phyloP scores from a whole-genome alignment of 306 rosid genomes.

The Quillaja saponaria region DNA sequence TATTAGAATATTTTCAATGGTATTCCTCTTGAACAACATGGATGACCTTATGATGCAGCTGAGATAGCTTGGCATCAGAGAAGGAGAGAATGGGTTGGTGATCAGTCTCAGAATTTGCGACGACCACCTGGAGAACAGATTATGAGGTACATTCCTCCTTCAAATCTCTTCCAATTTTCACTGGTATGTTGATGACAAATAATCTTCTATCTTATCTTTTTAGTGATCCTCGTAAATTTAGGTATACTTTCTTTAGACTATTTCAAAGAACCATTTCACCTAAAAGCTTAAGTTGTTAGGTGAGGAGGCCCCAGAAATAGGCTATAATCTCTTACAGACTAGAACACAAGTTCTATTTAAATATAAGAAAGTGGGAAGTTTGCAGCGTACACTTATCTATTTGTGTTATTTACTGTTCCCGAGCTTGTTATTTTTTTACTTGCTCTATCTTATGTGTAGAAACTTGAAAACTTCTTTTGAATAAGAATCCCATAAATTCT shows the following conservation, averaged over 20 bases:
- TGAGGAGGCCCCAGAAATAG: too few relatives aligned
- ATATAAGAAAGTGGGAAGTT: slow-evolving; percentile 17
- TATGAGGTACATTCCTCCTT: slow-evolving; percentile 49
- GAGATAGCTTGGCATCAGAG: slow-evolving; percentile 66
- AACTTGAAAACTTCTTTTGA: too few relatives aligned
- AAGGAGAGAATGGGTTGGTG: slow-evolving; percentile 68
- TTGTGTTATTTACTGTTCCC: neutral
- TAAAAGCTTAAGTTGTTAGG: too few relatives aligned
- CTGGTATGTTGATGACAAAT: neutral
- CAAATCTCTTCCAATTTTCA: neutral
- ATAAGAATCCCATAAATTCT: too few relatives aligned
- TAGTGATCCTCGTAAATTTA: neutral
- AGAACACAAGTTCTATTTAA: too few relatives aligned
- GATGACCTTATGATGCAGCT: slow-evolving; percentile 45
- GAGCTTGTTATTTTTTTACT: too few relatives aligned
- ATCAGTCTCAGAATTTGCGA: slow-evolving; percentile 38
- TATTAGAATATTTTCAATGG: slow-evolving; percentile 8
- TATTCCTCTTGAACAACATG: slow-evolving; percentile 6
- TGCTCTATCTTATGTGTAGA: too few relatives aligned
- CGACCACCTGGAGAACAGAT: slow-evolving; percentile 52
- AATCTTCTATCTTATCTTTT: neutral
- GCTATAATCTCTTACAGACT: too few relatives aligned
- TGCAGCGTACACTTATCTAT: neutral
- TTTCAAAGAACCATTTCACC: too few relatives aligned
- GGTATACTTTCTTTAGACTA: slow-evolving; percentile 18